These are phyloP conservation scores for Verbena officinalis DNA, from an alignment of 257 asterid genomes.

Conservation along the genomic window DNA sequence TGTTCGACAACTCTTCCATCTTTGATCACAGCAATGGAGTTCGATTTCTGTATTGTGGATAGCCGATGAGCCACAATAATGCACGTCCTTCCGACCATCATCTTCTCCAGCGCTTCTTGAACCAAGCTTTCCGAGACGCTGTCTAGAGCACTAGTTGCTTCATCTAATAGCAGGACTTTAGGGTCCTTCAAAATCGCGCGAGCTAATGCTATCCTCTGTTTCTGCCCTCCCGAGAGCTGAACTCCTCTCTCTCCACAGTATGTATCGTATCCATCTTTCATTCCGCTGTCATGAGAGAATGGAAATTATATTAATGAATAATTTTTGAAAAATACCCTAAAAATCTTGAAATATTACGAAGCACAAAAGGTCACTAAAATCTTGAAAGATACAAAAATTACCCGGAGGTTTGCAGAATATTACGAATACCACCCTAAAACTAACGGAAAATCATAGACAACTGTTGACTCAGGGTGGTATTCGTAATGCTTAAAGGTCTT, in stretches of 20 bases:
- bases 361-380: too few species aligned
- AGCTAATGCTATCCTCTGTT: slow-evolving; percentile 76
- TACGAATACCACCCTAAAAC: too few species aligned
- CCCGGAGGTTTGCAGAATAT: too few species aligned
- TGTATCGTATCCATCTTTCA: slow-evolving; percentile 78
- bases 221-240: slow-evolving; percentile 86
- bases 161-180: slow-evolving; percentile 63
- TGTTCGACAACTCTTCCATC: slow-evolving; percentile 74
- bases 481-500: too few species aligned
- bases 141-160: slow-evolving; percentile 87
- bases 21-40: slow-evolving; percentile 67
- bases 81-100: slow-evolving; percentile 76
- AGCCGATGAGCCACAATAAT: slow-evolving; percentile 77
- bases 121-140: slow-evolving; percentile 76
- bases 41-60: slow-evolving; percentile 71
- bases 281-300: slow-evolving; percentile 52
- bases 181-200: slow-evolving; percentile 83
- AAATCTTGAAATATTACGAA: too few species aligned
- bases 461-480: too few species aligned
- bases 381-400: too few species aligned
- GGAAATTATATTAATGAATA: neutral
- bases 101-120: slow-evolving; percentile 75
- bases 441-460: too few species aligned
- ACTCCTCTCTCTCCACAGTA: slow-evolving; percentile 78
- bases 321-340: too few species aligned